Evolutionary conservation across 306 rosid genomes (phyloP), one percentile per base, ranked within the genome.

Genomic region (Cicer cuneatum): DNA sequence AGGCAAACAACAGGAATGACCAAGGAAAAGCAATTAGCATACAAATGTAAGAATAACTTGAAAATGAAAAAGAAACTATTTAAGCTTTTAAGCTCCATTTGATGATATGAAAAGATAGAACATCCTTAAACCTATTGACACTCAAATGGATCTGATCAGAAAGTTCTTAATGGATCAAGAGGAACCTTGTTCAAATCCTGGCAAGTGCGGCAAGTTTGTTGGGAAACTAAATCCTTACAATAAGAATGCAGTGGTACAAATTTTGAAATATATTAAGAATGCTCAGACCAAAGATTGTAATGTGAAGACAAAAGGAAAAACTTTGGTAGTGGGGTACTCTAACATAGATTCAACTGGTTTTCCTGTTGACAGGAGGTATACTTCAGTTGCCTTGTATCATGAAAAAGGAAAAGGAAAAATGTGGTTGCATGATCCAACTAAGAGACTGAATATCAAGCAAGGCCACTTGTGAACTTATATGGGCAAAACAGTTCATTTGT

Each of bases 21-120:
- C 60, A 76, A 62, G 60, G 58, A 57, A 69, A 69, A 75, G 66
- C 14, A 47, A 8, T 73, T 54, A 73, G 84, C 60, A 61, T 49
- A 73, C 42, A 77, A 64, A 57, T 24, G 45, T 11, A 69, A 35
- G 2, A 60, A 73, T 14, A 51, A 35, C 70, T 47, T 35, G 6
- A 46, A 76, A 39, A 10, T 10, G 8, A 48, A 69, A 41, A 68
- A 14, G 59, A 38, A 74, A 52, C 12, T 29, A 42, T 65, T 56
- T 48, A 54, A 71, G 52, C 38, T 56, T 57, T 54, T 48, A 56
- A 54, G 21, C 49, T 61, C 18, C 43, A 71, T 52, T 33, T 47
- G 12, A 56, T 52, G 43, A 76, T n/a, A 48, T 14, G 12, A 81
- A 75, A 41, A 48, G 49, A 42, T 16, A 60, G n/a, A 5, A n/a